These are phyloP conservation scores for Verticillium nonalfalfae DNA, from an alignment of 2,329 filamentous ascomycete genomes.

Conservation along the genomic window DNA sequence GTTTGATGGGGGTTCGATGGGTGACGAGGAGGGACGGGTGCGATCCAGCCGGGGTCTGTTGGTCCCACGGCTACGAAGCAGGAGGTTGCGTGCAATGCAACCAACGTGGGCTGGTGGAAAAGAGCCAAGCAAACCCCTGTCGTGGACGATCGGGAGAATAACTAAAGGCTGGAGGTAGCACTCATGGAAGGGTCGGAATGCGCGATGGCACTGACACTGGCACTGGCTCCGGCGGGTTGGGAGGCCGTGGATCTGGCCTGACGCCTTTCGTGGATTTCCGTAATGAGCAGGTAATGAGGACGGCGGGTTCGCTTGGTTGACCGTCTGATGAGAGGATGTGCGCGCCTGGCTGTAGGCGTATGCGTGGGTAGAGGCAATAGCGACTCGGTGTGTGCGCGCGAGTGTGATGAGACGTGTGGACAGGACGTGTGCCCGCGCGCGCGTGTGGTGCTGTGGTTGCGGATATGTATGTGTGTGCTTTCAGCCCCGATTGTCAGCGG, in stretches of 20 bases:
- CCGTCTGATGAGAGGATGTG: neutral
- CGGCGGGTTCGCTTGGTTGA: neutral
- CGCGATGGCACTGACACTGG: neutral
- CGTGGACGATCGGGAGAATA: neutral
- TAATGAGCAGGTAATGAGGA: neutral
- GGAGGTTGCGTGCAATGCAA: neutral
- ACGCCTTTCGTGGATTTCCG: neutral
- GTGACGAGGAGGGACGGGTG: constrained; percentile 1
- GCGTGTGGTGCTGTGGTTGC: neutral
- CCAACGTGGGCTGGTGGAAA: neutral
- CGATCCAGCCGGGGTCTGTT: constrained; percentile 1
- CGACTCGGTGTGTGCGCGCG: no score
- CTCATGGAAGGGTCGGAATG: neutral
- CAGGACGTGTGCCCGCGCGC: no score
- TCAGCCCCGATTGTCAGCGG: neutral
- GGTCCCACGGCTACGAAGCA: neutral
- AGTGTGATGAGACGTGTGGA: no score
- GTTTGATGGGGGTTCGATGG: neutral
- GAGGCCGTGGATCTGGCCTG: neutral
- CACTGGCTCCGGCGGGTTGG: neutral
- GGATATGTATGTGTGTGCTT: neutral
- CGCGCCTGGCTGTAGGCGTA: neutral
- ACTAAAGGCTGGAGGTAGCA: neutral
- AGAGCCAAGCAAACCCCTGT: neutral
- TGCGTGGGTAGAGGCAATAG: no score